Conservation (phyloP, 2,329 filamentous ascomycete species). For the Monosporascus ibericus region DNA sequence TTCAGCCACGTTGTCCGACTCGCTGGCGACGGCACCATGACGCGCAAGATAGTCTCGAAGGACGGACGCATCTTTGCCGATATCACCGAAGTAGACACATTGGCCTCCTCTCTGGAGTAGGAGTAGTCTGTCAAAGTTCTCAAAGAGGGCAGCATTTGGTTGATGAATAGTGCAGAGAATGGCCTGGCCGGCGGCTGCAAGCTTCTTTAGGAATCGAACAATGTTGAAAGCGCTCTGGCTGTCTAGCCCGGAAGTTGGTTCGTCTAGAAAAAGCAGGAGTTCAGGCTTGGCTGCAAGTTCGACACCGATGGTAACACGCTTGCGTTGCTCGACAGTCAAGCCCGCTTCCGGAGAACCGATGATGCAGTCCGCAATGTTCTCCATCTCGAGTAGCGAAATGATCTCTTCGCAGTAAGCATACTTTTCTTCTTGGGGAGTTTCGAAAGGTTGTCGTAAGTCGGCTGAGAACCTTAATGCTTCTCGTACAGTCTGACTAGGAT, state of each 20-base stretch:
- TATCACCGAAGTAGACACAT: conserved; percentile 81
- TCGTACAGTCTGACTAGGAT: conserved; percentile 55
- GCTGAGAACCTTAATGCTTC: conserved; percentile 60
- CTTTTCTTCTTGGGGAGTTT: conserved; percentile 48
- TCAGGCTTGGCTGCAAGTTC: conserved; percentile 80
- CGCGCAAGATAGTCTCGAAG: conserved; percentile 59
- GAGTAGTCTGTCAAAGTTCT: conserved; percentile 79
- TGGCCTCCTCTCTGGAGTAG: conserved; percentile 72
- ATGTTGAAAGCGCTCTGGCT: conserved; percentile 71
- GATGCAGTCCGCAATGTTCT: conserved; percentile 51
- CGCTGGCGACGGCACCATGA: conserved; percentile 53
- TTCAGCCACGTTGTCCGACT: conserved; percentile 58
- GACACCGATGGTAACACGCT: conserved; percentile 85
- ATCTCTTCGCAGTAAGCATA: conserved; percentile 57
- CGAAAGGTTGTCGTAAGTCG: conserved; percentile 50
- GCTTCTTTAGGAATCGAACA: conserved; percentile 69
- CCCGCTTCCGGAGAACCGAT: conserved; percentile 61
- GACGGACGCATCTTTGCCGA: conserved; percentile 66
- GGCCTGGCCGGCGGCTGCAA: conserved; percentile 74
- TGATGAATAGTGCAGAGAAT: conserved; percentile 91
- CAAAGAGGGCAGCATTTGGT: conserved; percentile 78
- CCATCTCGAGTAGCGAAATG: conserved; percentile 53
- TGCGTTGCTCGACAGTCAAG: conserved; percentile 58
- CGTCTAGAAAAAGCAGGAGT: conserved; percentile 70
- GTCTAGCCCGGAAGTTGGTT: conserved; percentile 71